Base-by-base conservation (phyloP, 2,329 filamentous ascomycete species). In the Ceratocystis destructans region DNA sequence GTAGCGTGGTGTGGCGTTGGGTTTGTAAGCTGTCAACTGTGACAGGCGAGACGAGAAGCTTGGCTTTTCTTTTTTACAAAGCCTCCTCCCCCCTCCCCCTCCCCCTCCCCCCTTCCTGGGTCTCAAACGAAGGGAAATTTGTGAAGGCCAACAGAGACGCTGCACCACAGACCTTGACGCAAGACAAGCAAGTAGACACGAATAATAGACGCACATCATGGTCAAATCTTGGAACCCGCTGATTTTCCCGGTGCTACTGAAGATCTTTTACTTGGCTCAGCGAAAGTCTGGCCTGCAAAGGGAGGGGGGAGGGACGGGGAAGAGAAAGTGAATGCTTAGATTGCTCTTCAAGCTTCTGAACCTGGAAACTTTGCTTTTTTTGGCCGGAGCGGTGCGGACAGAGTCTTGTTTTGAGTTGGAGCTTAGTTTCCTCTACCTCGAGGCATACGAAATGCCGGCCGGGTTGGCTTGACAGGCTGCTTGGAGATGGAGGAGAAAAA, bases 21-120 rank as follows among this genome's bases (percentile, higher is more conserved):
- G 53, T 57, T 33, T 25, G 53, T 33, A n/a, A 20, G 53, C 53
- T 57, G 53, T 57, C 53, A 57, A 17, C 31, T 57, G 20, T 50
- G 53, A 57, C 28, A 57, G 53, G 28, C 53, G 28, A 57, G 53
- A 28, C 53, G 53, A 57, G 53, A 57, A 33, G 53, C 53, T 57
- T 57, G 53, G 53, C 53, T 57, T 57, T 28, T 33, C n/a, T 57
- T 33, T 33, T 7, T 25, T 15, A 28, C n/a, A 53, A 25, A 25
- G 22, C n/a, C 48, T 5, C n/a, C 22, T 7, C 46, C 17, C 5
- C 46, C 17, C 17, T 20, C 7, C 20, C 15, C 46, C 5, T 17
- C 17, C 17, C 46, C 5, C 46, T n/a, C n/a, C 46, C 5, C 46
- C 17, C 17, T 20, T n/a, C 20, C 15, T 55, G 53, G 2, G 53